Evolutionary conservation across 805 yeast genomes (phyloP).

Genomic region (Kuraishia molischiana): DNA sequence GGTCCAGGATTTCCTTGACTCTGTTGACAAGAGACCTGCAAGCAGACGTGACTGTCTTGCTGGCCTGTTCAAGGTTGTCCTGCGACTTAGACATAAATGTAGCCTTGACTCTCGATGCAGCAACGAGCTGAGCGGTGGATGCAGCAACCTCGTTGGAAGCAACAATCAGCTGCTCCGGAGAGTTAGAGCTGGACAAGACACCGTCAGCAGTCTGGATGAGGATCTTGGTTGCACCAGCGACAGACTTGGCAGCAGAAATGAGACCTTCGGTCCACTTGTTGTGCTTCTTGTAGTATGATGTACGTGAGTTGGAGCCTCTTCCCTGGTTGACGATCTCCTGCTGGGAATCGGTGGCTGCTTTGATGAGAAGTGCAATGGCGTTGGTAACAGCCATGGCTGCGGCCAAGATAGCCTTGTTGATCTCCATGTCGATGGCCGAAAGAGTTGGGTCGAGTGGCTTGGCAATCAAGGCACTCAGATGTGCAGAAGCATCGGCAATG

Average conservation of each 20-base stretch:
- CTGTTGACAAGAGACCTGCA: constrained; percentile 63
- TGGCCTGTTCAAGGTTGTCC: constrained; percentile 58
- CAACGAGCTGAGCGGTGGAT: constrained; percentile 85
- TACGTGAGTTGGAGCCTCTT: constrained; percentile 51
- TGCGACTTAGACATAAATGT: constrained; percentile 68
- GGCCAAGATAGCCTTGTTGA: constrained; percentile 66
- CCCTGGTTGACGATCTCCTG: constrained; percentile 70
- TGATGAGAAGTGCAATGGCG: constrained; percentile 62
- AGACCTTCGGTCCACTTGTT: constrained; percentile 93
- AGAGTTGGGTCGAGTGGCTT: constrained; percentile 39
- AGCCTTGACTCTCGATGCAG: constrained; percentile 84
- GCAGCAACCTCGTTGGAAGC: constrained; percentile 91
- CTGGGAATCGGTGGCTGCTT: constrained; percentile 74
- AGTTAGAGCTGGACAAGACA: constrained; percentile 48
- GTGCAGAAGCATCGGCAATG: constrained; percentile 54
- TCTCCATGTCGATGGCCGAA: constrained; percentile 49
- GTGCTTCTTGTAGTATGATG: constrained; percentile 77
- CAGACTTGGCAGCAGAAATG: constrained; percentile 81
- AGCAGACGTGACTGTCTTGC: constrained; percentile 62
- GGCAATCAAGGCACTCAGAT: constrained; percentile 41
- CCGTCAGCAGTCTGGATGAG: constrained; percentile 84
- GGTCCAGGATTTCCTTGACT: constrained; percentile 51
- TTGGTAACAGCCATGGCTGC: constrained; percentile 77
- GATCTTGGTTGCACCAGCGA: constrained; percentile 75
- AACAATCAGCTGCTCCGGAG: constrained; percentile 78